These are phyloP conservation scores for Adenanthera pavonina DNA, from an alignment of 306 rosid genomes.

Conservation along the genomic window DNA sequence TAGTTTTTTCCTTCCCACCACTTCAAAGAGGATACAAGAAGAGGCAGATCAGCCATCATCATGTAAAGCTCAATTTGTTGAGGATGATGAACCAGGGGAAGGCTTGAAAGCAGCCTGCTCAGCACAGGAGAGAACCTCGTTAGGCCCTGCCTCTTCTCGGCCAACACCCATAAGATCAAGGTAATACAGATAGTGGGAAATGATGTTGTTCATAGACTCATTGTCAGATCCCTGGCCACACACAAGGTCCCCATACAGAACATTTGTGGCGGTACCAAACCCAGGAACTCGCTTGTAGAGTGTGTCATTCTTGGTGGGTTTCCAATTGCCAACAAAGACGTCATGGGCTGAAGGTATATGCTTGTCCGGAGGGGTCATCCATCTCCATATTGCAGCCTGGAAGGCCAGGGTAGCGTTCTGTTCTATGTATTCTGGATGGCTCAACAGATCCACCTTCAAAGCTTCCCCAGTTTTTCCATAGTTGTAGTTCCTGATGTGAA, in stretches of 20 bases:
- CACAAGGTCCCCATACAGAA: conserved; percentile 68
- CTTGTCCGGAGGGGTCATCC: conserved; percentile 89
- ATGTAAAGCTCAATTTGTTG: conserved; percentile 47
- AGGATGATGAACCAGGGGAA: conserved; percentile 55
- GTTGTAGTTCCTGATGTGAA: conserved; percentile 76
- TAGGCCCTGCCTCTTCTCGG: conserved; percentile 82
- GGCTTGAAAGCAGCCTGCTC: conserved; percentile 73
- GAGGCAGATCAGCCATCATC: conserved; percentile 22
- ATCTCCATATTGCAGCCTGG: conserved; percentile 82
- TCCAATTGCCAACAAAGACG: conserved; percentile 82
- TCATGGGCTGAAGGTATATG: conserved; percentile 87
- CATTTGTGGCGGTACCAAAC: conserved; percentile 84
- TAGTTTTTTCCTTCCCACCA: neutral
- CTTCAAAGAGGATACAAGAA: conserved; percentile 25
- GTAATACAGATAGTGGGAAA: conserved; percentile 86
- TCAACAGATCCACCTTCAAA: conserved; percentile 74
- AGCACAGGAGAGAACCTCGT: conserved; percentile 75
- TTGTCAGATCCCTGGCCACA: conserved; percentile 75
- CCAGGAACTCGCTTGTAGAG: conserved; percentile 81
- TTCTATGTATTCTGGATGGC: conserved; percentile 92
- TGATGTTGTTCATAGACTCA: conserved; percentile 76
- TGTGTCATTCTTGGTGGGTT: conserved; percentile 94
- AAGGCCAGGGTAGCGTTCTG: conserved; percentile 93
- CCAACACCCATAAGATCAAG: conserved; percentile 80
- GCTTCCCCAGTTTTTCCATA: conserved; percentile 82